Base-by-base conservation (phyloP, 345 rosid species). In the Acer campestre region DNA sequence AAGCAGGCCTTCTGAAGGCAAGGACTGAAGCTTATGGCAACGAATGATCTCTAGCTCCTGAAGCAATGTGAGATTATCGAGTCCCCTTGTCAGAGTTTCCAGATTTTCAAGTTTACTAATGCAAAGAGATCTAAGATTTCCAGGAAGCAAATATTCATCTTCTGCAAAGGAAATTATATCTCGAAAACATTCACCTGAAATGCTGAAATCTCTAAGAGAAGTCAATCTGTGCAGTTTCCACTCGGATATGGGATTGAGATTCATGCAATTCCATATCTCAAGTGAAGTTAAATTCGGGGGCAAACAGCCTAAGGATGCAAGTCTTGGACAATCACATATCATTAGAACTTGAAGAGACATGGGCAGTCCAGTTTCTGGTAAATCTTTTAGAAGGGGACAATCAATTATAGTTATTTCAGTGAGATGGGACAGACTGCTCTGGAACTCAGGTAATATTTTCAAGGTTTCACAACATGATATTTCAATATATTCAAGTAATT, bases 1-100 rank as follows among this genome's bases (percentile, higher is more conserved):
- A 70, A 74, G 82, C 49, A 75, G 38, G 44, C 82, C 53, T 70
- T 59, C 74, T 74, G 16, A 66, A 3, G 71, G 85, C 22, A 82
- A 51, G 48, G n/a, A 35, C 10, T 35, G 56, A 6, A 82, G 74
- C 53, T 72, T 75, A 12, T 74, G 80, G 44, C 85, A 82, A 10
- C 44, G 46, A 5, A 1, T 12, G 58, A 82, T 65, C n/a, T 66
- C 73, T 14, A 71, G 75, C 23, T 75, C 73, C 51, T 75, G 65
- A 18, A 79, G 82, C 29, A 42, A 25, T 23, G 77, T 71, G 63
- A 82, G 81, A 42, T 69, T 63, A 44, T 7, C 25, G 27, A 81
- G 70, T 56, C 74, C 80, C 49, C 2, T 56, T 4, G 84, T 73
- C 31, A 77, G 56, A 27, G 62, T 61, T 51, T 17, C 64, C 53